phyloP scores from a whole-genome alignment of 345 rosid genomes.

The Eucalyptus curtisii region DNA sequence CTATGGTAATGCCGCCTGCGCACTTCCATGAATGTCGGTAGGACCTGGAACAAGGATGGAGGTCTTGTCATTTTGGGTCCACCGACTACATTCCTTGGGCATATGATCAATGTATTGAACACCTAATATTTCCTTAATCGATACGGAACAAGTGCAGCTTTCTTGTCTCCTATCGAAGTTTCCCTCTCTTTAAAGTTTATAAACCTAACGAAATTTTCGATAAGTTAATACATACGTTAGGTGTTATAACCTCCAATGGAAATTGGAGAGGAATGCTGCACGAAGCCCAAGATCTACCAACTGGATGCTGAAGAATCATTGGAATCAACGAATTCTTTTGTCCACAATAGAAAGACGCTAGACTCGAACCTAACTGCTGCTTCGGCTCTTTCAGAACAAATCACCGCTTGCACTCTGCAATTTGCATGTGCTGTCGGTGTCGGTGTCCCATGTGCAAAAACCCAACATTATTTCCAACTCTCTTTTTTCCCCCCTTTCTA shows the following conservation, averaged over 20 bases:
- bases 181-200: background rate
- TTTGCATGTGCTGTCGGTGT: background rate
- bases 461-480: background rate
- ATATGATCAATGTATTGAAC: background rate
- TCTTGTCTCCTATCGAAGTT: background rate
- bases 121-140: background rate
- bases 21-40: background rate
- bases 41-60: background rate
- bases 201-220: background rate
- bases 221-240: background rate
- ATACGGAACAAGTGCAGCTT: background rate
- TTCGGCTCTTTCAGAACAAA: background rate
- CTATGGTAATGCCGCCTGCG: background rate
- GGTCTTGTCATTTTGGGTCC: background rate
- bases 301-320: background rate
- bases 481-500: background rate
- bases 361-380: background rate
- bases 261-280: background rate
- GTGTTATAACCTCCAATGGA: background rate
- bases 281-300: background rate
- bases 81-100: background rate
- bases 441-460: background rate
- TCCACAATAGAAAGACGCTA: background rate
- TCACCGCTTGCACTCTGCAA: background rate
- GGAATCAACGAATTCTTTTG: background rate